phyloP scores from a whole-genome alignment of 2,329 filamentous ascomycete species.

The Arthrobotrys entomopaga region DNA sequence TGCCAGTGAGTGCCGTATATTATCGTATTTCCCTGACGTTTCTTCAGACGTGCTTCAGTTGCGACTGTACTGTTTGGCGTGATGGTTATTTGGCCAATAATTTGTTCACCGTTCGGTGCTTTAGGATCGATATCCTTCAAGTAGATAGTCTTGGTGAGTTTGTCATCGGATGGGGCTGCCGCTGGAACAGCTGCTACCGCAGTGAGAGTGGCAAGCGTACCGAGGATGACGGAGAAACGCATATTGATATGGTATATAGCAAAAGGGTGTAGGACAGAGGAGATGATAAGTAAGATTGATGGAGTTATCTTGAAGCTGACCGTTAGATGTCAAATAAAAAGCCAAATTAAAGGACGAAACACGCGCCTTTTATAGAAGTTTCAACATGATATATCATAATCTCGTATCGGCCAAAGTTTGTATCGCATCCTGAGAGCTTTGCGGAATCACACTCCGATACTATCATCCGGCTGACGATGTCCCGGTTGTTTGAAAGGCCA shows the following conservation, averaged over 20 bases:
- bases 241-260: background rate
- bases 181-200: slow-evolving; percentile 8
- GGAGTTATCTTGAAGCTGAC: no score
- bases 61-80: slow-evolving; percentile 8
- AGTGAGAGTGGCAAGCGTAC: slow-evolving; percentile 17
- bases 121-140: slow-evolving; percentile 23
- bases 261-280: background rate
- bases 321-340: no score
- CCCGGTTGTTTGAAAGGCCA: no score
- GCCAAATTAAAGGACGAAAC: no score
- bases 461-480: no score
- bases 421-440: no score
- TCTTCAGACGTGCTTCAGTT: background rate
- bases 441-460: no score
- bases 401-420: no score
- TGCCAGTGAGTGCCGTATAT: background rate
- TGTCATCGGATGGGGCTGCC: background rate
- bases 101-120: slow-evolving; percentile 17
- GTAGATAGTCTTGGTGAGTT: background rate
- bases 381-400: no score
- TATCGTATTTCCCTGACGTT: background rate
- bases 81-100: slow-evolving; percentile 8
- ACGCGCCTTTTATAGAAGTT: no score
- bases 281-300: background rate
- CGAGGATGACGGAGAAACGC: slow-evolving; percentile 16